Conservation (phyloP, 192 early-diverging fungal genomes). For the Haplosporangium gracile region DNA sequence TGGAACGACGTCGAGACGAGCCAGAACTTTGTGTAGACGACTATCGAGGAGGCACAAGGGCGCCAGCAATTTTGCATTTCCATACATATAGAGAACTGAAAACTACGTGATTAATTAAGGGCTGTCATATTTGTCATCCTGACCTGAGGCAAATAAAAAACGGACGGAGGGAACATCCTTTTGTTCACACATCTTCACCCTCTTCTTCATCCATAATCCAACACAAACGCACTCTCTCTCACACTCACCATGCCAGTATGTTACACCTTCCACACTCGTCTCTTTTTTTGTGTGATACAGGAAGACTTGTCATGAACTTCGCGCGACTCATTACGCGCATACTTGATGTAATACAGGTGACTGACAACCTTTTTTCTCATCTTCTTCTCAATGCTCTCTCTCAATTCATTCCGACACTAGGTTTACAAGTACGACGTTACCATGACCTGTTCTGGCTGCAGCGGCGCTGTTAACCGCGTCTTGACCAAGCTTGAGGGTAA, state of each 20-base stretch:
- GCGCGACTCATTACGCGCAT: neutral
- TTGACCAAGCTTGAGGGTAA: conserved; percentile 70
- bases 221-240: neutral
- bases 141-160: conserved; percentile 10
- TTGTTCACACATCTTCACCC: neutral
- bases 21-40: conserved; percentile 30
- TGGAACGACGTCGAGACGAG: conserved; percentile 57
- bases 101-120: neutral
- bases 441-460: conserved; percentile 87
- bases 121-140: neutral
- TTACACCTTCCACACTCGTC: neutral
- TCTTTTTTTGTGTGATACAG: neutral
- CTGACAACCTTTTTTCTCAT: neutral
- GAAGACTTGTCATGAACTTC: too few species aligned
- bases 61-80: neutral
- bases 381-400: neutral
- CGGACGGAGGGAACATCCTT: neutral
- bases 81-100: neutral
- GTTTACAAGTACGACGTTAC: conserved; percentile 81
- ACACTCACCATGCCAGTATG: conserved; percentile 32
- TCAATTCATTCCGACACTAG: conserved; percentile 18
- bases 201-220: neutral
- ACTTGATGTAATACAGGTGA: neutral
- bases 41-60: neutral
- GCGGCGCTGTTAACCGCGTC: conserved; percentile 78